A percentile compares a stretch with the other conserved stretches of the same genome.
These are phyloP conservation scores for Metschnikowia gelsemii DNA, from an alignment of 805 yeast species.

Conservation along the genomic window DNA sequence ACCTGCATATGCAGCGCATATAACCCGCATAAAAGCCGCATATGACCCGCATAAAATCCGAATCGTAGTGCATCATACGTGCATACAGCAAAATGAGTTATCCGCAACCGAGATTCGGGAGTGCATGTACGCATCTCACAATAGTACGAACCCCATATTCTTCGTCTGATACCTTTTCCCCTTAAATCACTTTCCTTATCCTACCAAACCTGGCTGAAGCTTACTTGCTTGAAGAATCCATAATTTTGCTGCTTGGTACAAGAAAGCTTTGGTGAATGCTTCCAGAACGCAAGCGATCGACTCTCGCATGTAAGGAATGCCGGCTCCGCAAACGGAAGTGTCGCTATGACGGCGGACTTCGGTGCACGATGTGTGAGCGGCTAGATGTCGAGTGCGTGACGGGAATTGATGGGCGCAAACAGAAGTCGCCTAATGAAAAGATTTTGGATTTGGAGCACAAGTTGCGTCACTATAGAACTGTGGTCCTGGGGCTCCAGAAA, in stretches of 20 bases:
- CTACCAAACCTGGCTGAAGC: too few species aligned
- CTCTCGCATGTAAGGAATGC: conserved; percentile 16
- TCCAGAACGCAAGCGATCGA: conserved; percentile 7
- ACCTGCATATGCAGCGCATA: too few species aligned
- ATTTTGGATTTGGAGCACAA: conserved; percentile 8
- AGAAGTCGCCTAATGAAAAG: conserved; percentile 12
- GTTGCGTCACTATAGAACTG: conserved; percentile 5
- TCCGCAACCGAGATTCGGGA: too few species aligned
- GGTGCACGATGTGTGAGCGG: conserved; percentile 12
- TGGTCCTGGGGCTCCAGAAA: conserved; percentile 4
- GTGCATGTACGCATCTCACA: too few species aligned
- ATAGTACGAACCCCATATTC: too few species aligned
- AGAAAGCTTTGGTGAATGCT: not conserved
- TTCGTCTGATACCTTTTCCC: too few species aligned
- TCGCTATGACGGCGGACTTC: not conserved
- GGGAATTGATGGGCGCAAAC: conserved; percentile 12
- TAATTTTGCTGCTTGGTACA: not conserved
- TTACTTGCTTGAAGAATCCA: not conserved
- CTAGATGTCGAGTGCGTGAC: conserved; percentile 10
- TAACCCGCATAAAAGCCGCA: too few species aligned
- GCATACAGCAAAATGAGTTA: too few species aligned
- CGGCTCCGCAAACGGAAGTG: conserved; percentile 13
- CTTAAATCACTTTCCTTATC: too few species aligned
- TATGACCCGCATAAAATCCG: too few species aligned
- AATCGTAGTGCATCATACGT: too few species aligned